Percentiles rank a stretch among this genome's conserved stretches.
Evolutionary conservation across 176 grass and related monocot genomes (phyloP).

Genomic region (Ananas comosus): DNA sequence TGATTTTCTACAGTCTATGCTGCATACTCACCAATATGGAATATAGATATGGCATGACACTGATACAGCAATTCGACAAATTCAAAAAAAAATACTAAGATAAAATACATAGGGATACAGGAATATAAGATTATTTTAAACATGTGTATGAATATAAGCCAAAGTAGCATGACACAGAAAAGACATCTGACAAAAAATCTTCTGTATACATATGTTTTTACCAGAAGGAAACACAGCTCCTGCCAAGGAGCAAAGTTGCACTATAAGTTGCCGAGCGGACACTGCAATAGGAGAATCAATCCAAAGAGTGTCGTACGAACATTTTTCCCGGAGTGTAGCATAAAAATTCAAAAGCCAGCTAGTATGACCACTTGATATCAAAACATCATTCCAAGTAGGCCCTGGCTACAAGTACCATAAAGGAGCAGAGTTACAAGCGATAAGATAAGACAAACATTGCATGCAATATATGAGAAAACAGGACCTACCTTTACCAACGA

Average conservation of each 20-base stretch:
- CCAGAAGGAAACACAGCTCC: slow-evolving; percentile 84
- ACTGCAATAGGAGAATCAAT: slow-evolving; percentile 77
- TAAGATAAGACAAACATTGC: slow-evolving; percentile 7
- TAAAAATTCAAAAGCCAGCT: slow-evolving; percentile 86
- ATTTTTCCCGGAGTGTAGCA: slow-evolving; percentile 53
- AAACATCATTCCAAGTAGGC: slow-evolving; percentile 63
- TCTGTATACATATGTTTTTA: slow-evolving; percentile 5
- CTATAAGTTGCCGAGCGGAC: slow-evolving; percentile 75
- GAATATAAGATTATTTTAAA: too few species aligned
- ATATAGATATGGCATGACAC: too few species aligned
- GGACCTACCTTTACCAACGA: slow-evolving; percentile 65
- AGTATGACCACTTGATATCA: slow-evolving; percentile 69
- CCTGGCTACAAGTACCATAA: slow-evolving; percentile 73
- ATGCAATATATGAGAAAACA: slow-evolving; percentile 1
- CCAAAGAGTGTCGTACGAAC: slow-evolving; percentile 81
- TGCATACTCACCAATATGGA: too few species aligned
- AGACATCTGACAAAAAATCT: neutral
- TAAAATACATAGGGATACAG: too few species aligned
- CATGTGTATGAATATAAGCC: neutral
- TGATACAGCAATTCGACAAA: too few species aligned
- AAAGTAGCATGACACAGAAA: too few species aligned
- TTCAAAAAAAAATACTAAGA: too few species aligned
- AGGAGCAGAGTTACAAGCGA: slow-evolving; percentile 34
- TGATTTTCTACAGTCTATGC: too few species aligned
- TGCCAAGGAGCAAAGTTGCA: slow-evolving; percentile 90